phyloP scores from a whole-genome alignment of 148 eudicot genomes.

The Diospyros kaki region DNA sequence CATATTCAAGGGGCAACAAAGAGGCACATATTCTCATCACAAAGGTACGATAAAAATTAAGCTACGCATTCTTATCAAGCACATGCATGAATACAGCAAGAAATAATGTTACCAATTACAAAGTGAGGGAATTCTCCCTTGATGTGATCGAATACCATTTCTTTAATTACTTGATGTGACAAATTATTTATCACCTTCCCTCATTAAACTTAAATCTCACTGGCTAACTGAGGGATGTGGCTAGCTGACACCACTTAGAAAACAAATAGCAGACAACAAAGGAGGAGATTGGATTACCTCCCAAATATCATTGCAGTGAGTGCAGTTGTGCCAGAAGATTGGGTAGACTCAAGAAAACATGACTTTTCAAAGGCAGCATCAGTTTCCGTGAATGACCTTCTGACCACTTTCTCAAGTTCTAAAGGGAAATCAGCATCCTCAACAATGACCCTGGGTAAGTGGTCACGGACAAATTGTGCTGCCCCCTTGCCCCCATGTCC shows the following conservation, averaged over 20 bases:
- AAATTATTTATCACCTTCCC: too few relatives aligned
- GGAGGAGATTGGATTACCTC: slow-evolving; percentile 41
- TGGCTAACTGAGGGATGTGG: too few relatives aligned
- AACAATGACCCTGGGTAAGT: slow-evolving; percentile 80
- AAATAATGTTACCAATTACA: neutral
- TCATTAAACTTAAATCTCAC: too few relatives aligned
- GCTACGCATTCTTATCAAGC: neutral
- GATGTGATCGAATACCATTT: neutral
- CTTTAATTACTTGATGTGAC: too few relatives aligned
- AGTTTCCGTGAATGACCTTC: slow-evolving; percentile 76
- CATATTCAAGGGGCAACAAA: neutral
- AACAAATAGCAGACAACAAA: too few relatives aligned
- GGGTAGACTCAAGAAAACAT: slow-evolving; percentile 54
- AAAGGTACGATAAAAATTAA: too few relatives aligned
- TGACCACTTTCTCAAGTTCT: slow-evolving; percentile 85
- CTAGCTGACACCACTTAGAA: too few relatives aligned
- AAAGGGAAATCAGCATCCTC: slow-evolving; percentile 91
- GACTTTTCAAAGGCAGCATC: slow-evolving; percentile 84
- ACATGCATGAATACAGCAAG: neutral
- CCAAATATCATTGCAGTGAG: slow-evolving; percentile 97
- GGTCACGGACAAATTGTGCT: slow-evolving; percentile 86
- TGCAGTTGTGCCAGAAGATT: slow-evolving; percentile 94
- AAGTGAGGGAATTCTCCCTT: neutral
- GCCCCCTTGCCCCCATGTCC: slow-evolving; percentile 97
- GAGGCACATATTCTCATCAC: neutral